Base-by-base conservation (phyloP, 2,329 filamentous ascomycete species). In the Capronia epimyces region DNA sequence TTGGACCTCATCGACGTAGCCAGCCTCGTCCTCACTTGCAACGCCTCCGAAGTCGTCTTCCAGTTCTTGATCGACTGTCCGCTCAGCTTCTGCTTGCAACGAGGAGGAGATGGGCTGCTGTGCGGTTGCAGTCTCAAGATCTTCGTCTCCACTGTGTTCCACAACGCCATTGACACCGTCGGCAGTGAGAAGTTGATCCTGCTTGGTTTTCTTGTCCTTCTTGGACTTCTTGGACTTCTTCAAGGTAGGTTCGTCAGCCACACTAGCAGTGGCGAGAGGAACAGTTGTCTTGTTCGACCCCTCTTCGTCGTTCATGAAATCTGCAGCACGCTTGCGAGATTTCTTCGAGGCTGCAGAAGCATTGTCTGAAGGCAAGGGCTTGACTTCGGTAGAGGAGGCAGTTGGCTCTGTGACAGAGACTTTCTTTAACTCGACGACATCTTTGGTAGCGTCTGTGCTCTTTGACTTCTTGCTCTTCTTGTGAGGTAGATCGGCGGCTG, bases 271-370 rank as follows among this genome's bases (percentile, higher is more conserved):
- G 4, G 40, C 25, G 6, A 75, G 76, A 1, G 77, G 71, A 60
- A 77, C 78, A 68, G 81, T 80, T 52, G 69, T 58, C 50, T 73
- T 70, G 63, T 75, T 76, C 64, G 58, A 61, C 3, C 59, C 58
- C 45, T 71, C 69, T 39, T 71, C 67, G 37, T 72, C 71, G 53
- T 69, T 71, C 47, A 74, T 65, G 63, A 73, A 75, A 60, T 75
- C 71, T 29, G 69, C 71, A 32, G 72, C 70, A 45, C 71, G 71
- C 64, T 75, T 74, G 59, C 72, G 71, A 51, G 70, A 68, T 60
- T 70, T 70, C 59, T 71, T 64, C 50, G 66, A 64, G 40, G 64
- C 59, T 49, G 65, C 63, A 52, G 62, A 62, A 62, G 67, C 66
- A 56, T 63, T 54, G 60, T 69, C 69, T 9, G 61, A 61, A 20